Conservation (phyloP, 257 asterid genomes). For the Nicotiana undulata region DNA sequence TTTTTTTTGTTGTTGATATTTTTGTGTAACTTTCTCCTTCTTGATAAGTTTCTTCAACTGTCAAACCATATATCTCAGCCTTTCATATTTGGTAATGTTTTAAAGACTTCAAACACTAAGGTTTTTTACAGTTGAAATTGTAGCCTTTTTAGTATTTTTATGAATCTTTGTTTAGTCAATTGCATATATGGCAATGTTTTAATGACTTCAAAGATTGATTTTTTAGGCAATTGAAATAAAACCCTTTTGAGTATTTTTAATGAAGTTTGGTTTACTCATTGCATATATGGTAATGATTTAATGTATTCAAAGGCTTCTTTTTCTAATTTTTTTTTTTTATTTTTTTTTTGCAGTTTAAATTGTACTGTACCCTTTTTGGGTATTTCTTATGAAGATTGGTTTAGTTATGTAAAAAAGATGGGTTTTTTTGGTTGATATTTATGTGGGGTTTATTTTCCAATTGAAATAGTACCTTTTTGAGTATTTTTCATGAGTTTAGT, state of each 20-base stretch:
- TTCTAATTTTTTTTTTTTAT: too few relatives aligned
- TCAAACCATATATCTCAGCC: constrained; percentile 73
- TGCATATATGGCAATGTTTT: constrained; percentile 55
- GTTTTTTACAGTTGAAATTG: constrained; percentile 10
- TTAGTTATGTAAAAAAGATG: background rate
- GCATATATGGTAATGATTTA: background rate
- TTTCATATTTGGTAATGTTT: too few relatives aligned
- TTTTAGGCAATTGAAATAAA: constrained; percentile 12
- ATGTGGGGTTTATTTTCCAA: background rate
- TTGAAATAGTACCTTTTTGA: constrained; percentile 13
- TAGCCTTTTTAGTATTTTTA: background rate
- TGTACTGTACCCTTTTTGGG: constrained; percentile 17
- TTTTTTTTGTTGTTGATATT: too few relatives aligned
- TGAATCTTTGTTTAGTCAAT: background rate
- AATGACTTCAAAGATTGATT: background rate
- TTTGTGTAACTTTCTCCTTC: too few relatives aligned
- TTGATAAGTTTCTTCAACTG: constrained; percentile 18
- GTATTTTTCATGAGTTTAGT: background rate
- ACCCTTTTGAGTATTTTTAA: background rate
- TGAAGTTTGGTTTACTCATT: background rate
- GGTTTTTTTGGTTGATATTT: constrained; percentile 5
- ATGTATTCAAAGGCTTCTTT: background rate
- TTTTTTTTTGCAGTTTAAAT: background rate
- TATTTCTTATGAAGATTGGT: too few relatives aligned
- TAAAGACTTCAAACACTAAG: too few relatives aligned